Evolutionary conservation across 768 basidiomycete species (phyloP).

Genomic region (Hebeloma cylindrosporum): DNA sequence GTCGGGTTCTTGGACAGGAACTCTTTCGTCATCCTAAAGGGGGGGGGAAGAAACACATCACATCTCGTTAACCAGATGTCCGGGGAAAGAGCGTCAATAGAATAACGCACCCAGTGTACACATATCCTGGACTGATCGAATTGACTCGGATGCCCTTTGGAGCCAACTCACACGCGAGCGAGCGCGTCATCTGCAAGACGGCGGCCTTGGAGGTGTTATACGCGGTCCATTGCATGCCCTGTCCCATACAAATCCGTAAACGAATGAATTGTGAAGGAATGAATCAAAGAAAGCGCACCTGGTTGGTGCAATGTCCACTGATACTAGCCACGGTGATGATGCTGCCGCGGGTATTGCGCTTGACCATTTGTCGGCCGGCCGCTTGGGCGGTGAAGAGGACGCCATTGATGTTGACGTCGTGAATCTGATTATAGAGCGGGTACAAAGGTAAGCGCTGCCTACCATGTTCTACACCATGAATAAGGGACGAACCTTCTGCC

Average conservation of each 20-base stretch:
- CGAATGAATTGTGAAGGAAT: neutral
- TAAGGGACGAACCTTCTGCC: conserved; percentile 45
- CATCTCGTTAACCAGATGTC: no score
- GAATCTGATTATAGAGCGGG: conserved; percentile 24
- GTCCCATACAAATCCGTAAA: neutral
- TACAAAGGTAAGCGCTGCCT: neutral
- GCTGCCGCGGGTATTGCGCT: conserved; percentile 46
- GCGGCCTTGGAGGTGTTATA: conserved; percentile 77
- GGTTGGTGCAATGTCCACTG: conserved; percentile 61
- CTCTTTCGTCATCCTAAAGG: conserved; percentile 26
- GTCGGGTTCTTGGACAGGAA: conserved; percentile 48
- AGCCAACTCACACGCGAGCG: conserved; percentile 76
- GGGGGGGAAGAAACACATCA: no score
- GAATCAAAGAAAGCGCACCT: conserved; percentile 10
- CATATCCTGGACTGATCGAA: conserved; percentile 69
- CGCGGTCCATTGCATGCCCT: conserved; percentile 59
- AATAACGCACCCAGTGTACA: conserved; percentile 55
- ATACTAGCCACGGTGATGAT: conserved; percentile 63
- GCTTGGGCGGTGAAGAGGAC: conserved; percentile 62
- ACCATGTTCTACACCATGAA: neutral
- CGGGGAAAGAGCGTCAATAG: neutral
- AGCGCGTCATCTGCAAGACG: conserved; percentile 78
- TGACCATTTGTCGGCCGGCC: conserved; percentile 56
- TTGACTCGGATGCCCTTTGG: conserved; percentile 68
- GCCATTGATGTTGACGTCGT: conserved; percentile 62